Base-by-base conservation (phyloP, 1,284 basidiomycete species). In the Earliella scabrosa region DNA sequence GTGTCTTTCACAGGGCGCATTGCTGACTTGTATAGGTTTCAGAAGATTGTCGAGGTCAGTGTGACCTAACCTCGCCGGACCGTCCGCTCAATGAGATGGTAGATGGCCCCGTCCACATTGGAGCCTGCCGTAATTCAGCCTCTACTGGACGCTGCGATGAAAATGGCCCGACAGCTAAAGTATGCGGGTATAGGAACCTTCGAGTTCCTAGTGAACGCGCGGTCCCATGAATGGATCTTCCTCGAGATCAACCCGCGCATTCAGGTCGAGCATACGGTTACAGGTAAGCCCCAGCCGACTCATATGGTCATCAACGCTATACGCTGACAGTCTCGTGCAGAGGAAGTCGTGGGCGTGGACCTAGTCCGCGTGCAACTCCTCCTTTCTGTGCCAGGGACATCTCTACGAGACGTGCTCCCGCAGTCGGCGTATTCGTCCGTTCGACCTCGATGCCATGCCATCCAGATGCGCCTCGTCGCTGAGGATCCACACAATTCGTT, bases 381-480 rank as follows among this genome's bases (percentile, higher is more conserved):
- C 3, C 66, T 77, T 5, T 74, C 69, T 6, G 63, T 73, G 1
- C 53, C 58, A 5, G 50, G 48, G 2, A 54, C 47, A 4, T 49
- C 58, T 13, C 27, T 63, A 1, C 36, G 39, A 0, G 36, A 48
- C 10, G 53, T 56, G 2, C 26, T 60, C 49, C 59, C 29, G 50
- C 68, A 5, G 18, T 58, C 27, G 34, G 36, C 34, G 58, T 58
- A n/a, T 56, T 58, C 13, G 35, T 57, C 39, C 16, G 56, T 43
- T 68, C 70, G 4, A 56, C 56, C 48, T 1, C 45, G 16, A 10
- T 60, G 68, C 1, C 60, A 68, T 26, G 71, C 75, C 11, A 71
- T 78, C 11, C 76, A 78, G 45, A 65, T 76, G 1, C 73, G 76
- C 2, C 59, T 78, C 34, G 74, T 73, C 7, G 74, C 75, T 2